Conservation (phyloP, 441 rosid species). For the Adansonia grandidieri region DNA sequence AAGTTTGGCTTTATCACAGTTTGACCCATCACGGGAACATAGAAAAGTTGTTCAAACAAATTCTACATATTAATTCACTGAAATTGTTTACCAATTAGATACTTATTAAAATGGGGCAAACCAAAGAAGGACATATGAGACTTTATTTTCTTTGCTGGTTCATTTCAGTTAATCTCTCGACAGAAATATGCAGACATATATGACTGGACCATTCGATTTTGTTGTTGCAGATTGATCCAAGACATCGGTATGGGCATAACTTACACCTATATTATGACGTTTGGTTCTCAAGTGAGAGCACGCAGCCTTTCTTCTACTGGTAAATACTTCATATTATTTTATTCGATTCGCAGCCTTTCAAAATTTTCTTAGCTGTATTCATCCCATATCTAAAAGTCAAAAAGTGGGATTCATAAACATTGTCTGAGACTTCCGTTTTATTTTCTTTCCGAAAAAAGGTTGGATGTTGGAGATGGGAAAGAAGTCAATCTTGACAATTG, state of each 20-base stretch:
- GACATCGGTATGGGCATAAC: slow-evolving; percentile 75
- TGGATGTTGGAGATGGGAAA: slow-evolving; percentile 73
- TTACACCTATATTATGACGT: slow-evolving; percentile 64
- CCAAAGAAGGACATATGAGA: no score
- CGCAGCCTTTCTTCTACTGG: slow-evolving; percentile 75
- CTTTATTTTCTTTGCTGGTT: background rate
- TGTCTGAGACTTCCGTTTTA: background rate
- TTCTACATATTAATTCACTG: no score
- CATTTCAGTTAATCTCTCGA: background rate
- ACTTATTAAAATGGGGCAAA: no score
- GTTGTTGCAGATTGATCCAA: slow-evolving; percentile 59
- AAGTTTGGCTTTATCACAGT: background rate
- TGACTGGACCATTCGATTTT: background rate
- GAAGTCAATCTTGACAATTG: slow-evolving; percentile 56
- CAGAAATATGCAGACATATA: background rate
- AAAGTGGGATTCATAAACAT: background rate
- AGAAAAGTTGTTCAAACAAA: background rate
- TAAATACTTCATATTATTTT: slow-evolving; percentile 22
- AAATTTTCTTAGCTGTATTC: background rate
- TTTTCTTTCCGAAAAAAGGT: slow-evolving; percentile 34
- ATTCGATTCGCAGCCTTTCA: background rate
- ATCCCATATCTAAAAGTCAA: background rate
- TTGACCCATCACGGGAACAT: background rate
- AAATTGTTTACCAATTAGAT: no score
- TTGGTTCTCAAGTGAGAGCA: slow-evolving; percentile 63